Evolutionary conservation across 164 flowering plant species (phyloP).

Genomic region (Chimonanthus praecox): DNA sequence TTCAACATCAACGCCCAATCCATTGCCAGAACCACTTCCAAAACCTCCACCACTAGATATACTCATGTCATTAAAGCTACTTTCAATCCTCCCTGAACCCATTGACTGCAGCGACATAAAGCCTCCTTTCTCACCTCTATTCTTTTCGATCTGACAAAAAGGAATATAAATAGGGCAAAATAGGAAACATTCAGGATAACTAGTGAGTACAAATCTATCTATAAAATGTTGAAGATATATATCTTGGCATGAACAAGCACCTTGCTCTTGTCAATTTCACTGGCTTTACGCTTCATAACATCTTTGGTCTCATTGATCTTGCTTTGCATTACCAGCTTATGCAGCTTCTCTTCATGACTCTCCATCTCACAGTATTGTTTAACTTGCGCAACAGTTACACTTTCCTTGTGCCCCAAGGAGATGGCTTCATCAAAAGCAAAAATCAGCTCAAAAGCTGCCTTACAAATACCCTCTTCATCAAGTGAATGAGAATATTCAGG

Average conservation of each 20-base stretch:
- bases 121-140: conserved; percentile 82
- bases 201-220: not conserved
- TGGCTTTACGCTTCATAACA: conserved; percentile 95
- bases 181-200: not conserved
- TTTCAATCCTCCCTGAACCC: conserved; percentile 59
- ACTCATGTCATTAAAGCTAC: conserved; percentile 66
- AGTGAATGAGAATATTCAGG: conserved; percentile 78
- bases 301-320: conserved; percentile 97
- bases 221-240: not conserved
- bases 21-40: conserved; percentile 90
- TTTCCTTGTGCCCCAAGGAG: conserved; percentile 96
- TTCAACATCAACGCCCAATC: conserved; percentile 58
- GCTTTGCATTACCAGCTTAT: conserved; percentile 84
- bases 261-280: conserved; percentile 98
- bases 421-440: conserved; percentile 98
- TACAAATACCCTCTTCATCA: conserved; percentile 92
- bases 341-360: conserved; percentile 94
- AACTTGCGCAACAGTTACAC: conserved; percentile 87
- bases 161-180: not conserved
- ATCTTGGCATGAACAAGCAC: conserved; percentile 25
- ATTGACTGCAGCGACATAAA: conserved; percentile 55
- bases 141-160: conserved; percentile 70
- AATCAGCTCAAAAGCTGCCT: conserved; percentile 84
- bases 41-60: conserved; percentile 68
- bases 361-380: conserved; percentile 99